A percentile compares a stretch with the other conserved stretches of the same genome.
Evolutionary conservation across 495 filamentous ascomycete genomes (phyloP).

Genomic region (Hapsidospora chrysogenum): DNA sequence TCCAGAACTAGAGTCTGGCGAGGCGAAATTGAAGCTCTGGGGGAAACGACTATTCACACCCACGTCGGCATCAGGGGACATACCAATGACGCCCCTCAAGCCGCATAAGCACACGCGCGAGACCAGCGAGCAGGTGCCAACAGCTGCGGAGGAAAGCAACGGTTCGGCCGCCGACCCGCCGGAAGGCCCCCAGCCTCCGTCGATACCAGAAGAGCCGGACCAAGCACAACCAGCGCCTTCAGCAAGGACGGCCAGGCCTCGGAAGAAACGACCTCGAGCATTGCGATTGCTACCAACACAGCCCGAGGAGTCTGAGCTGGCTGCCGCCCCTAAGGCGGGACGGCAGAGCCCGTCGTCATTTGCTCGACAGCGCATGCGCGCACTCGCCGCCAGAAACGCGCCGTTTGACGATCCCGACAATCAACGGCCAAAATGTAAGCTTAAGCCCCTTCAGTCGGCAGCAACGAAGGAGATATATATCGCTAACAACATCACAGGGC

Average conservation of each 20-base stretch:
- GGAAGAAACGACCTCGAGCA: slow-evolving; percentile 1
- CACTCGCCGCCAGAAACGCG: slow-evolving; percentile 10
- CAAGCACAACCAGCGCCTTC: not conserved
- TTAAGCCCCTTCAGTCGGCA: not conserved
- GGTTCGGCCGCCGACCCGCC: not conserved
- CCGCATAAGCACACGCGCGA: not conserved
- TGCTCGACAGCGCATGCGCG: slow-evolving; percentile 14
- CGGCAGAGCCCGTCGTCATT: slow-evolving; percentile 5
- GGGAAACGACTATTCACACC: slow-evolving; percentile 6
- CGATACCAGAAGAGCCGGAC: not conserved
- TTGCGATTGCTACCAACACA: not conserved
- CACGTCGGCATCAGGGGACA: not conserved
- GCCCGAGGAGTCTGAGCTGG: slow-evolving; percentile 1
- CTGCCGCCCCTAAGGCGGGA: not conserved
- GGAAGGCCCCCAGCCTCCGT: not conserved
- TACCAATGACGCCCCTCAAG: slow-evolving; percentile 5
- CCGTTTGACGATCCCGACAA: slow-evolving; percentile 2
- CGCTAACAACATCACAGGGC: not conserved
- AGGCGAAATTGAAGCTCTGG: slow-evolving; percentile 5
- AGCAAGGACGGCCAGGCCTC: not conserved
- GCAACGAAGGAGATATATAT: not conserved
- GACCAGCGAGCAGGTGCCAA: not conserved
- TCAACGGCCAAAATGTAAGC: slow-evolving; percentile 3
- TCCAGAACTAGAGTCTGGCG: slow-evolving; percentile 2
- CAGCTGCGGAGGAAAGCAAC: not conserved